These are phyloP conservation scores for Lactifluus hygrophoroides DNA, from an alignment of 768 basidiomycete species.

Conservation along the genomic window DNA sequence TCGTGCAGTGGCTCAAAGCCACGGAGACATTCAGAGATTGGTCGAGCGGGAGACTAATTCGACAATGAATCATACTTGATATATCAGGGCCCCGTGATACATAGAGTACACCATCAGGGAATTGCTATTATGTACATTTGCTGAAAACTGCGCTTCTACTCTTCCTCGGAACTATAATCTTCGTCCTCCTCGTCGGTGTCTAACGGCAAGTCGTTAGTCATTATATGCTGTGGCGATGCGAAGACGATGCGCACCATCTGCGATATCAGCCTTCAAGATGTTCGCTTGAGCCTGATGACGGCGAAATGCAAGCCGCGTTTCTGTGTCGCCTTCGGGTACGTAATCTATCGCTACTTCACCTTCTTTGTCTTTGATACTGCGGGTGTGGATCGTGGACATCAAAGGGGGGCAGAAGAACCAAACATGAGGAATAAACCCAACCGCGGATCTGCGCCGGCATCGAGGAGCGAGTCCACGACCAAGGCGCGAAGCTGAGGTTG, in stretches of 20 bases:
- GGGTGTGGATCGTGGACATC: background rate
- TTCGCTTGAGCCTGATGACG: conserved; percentile 45
- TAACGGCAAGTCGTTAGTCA: background rate
- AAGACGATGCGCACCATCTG: conserved; percentile 37
- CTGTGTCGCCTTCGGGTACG: conserved; percentile 44
- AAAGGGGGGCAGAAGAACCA: too few species aligned
- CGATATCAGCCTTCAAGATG: conserved; percentile 54
- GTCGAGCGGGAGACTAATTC: conserved; percentile 27
- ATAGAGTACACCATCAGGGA: conserved; percentile 9
- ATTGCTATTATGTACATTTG: conserved; percentile 17
- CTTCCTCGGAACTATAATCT: conserved; percentile 21
- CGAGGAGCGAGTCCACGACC: conserved; percentile 57
- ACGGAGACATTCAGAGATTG: conserved; percentile 27
- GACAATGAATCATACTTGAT: conserved; percentile 18
- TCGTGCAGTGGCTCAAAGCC: conserved; percentile 30
- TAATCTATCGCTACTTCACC: conserved; percentile 49
- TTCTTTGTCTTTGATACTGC: conserved; percentile 65
- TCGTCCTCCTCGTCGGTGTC: conserved; percentile 25
- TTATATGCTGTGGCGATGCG: background rate
- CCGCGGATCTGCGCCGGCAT: conserved; percentile 71
- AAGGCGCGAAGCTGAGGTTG: conserved; percentile 44
- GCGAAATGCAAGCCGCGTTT: conserved; percentile 42
- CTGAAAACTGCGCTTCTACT: conserved; percentile 14
- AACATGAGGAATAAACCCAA: conserved; percentile 27
- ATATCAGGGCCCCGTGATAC: background rate